Evolutionary conservation across 306 rosid species (phyloP), one percentile per base, ranked within the genome.

Genomic region (Astragalus glycyphyllos): DNA sequence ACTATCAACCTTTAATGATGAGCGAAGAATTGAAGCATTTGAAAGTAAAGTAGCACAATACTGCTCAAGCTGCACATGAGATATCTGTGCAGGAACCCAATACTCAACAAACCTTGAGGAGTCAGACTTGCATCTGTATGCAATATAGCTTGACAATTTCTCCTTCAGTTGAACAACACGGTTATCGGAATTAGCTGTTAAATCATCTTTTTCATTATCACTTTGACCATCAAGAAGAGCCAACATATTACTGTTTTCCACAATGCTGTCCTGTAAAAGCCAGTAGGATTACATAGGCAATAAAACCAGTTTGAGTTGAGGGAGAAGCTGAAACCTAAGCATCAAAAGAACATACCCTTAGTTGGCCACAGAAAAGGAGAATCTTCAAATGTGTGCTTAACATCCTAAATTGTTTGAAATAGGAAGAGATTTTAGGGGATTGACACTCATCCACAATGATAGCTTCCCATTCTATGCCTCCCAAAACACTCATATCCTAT

Each of bases 41-140:
- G 84, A 80, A 72, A 89, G 87, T 68, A 94, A 76, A 82, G 84
- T 58, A 61, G 77, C 81, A 82, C 99, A 94, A 78, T 94, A 94
- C 81, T 80, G 85, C 88, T 94, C 99, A 70, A 91, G 91, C 84
- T 94, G 99, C 77, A 83, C 84, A 75, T 85, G 68, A 12, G 99
- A 86, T 41, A 91, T 64, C 71, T 69, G 88, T 58, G 80, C 94
- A 65, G 97, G 99, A 84, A 91, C 88, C 97, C 96, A 94, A 73
- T 91, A 91, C 90, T 94, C 99, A 48, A 73, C 82, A 82, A 89
- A 89, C 67, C 82, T 83, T 65, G 73, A 73, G 72, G 84, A 75
- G 74, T 81, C 90, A 16, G 80, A 65, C 68, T 81, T 79, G 86
- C 83, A 80, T 58, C 58, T 67, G 68, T 83, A 29, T 68, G 83